Evolutionary conservation across 2,329 filamentous ascomycete species (phyloP), one percentile per base, ranked within the genome.

Genomic region (Pseudogymnoascus sp.): DNA sequence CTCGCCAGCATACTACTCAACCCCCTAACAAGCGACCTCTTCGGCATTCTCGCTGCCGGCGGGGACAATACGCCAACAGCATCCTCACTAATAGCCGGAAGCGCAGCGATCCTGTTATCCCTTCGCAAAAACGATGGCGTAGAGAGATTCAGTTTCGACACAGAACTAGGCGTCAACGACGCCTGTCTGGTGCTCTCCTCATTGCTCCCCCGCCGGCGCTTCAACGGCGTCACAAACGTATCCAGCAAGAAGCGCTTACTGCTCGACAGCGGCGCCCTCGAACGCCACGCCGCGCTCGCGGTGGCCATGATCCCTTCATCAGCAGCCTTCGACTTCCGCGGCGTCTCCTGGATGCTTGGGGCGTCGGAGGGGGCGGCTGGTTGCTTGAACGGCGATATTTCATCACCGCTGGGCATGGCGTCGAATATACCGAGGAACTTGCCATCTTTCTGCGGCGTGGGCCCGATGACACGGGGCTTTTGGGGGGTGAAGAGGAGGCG

Each of bases 371-470:
- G 69, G 62, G 4, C 69, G 68, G 4, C 74, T 69, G 16, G 8
- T 4, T 31, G 45, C 16, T 65, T 67, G 2, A 66, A 66, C 3
- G 70, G 69, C 12, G 68, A 66, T 21, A 62, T 63, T 23, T 79
- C 73, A 21, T 79, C 78, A 43, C 78, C 77, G 63, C 83, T 79
- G 25, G 79, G 76, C 6, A 91, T 76, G 9, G 89, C 75, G 70
- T 93, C 90, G 71, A 95, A 95, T 16, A 95, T 76, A 4, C 90
- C 89, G 2, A 95, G 79, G 0, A 92, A 87, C 18, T 84, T 84
- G 28, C 90, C 90, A 72, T 93, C 88, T 65, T 86, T 85, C 70
- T 93, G 90, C 2, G 90, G 90, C 11, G 90, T 95, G 1, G 90
- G 90, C 2, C 89, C 89, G 65, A 95, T 83, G 0, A 81, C 83